phyloP scores from a whole-genome alignment of 768 basidiomycete species.

The Amyloporia xantha region DNA sequence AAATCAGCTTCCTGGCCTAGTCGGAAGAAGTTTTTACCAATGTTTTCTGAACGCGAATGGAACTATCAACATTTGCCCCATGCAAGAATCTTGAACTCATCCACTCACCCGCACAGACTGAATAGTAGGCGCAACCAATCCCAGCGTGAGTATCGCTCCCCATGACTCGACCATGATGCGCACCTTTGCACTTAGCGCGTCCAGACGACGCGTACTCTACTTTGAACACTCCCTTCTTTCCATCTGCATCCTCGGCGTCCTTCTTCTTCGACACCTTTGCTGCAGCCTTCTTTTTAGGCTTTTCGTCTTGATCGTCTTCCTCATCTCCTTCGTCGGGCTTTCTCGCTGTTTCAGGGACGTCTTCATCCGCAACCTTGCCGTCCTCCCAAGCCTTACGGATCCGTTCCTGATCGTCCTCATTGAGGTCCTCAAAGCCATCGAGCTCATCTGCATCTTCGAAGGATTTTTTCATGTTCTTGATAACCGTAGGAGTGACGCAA shows the following conservation, averaged over 20 bases:
- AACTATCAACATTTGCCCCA: too few relatives aligned
- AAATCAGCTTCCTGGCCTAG: slow-evolving; percentile 36
- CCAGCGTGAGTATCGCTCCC: too few relatives aligned
- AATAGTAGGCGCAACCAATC: too few relatives aligned
- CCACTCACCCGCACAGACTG: slow-evolving; percentile 16
- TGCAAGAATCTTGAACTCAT: not conserved
- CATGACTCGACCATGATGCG: too few relatives aligned
- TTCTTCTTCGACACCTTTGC: slow-evolving; percentile 19
- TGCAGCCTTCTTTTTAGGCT: slow-evolving; percentile 25
- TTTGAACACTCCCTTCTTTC: slow-evolving; percentile 29
- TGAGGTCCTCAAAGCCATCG: slow-evolving; percentile 80
- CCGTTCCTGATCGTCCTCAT: slow-evolving; percentile 61
- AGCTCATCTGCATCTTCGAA: slow-evolving; percentile 58
- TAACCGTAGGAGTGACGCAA: slow-evolving; percentile 63
- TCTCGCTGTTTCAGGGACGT: slow-evolving; percentile 69
- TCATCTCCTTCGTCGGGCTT: slow-evolving; percentile 43
- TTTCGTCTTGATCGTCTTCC: slow-evolving; percentile 36
- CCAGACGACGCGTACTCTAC: slow-evolving; percentile 26
- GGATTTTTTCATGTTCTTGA: slow-evolving; percentile 62
- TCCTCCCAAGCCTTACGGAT: slow-evolving; percentile 67
- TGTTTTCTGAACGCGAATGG: slow-evolving; percentile 25
- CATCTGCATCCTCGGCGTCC: slow-evolving; percentile 23
- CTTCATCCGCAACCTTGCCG: slow-evolving; percentile 76
- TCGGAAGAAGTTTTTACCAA: slow-evolving; percentile 36
- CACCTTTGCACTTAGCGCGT: slow-evolving; percentile 30